phyloP scores from a whole-genome alignment of 192 early-diverging fungal species.

The Dissophora ornata region DNA sequence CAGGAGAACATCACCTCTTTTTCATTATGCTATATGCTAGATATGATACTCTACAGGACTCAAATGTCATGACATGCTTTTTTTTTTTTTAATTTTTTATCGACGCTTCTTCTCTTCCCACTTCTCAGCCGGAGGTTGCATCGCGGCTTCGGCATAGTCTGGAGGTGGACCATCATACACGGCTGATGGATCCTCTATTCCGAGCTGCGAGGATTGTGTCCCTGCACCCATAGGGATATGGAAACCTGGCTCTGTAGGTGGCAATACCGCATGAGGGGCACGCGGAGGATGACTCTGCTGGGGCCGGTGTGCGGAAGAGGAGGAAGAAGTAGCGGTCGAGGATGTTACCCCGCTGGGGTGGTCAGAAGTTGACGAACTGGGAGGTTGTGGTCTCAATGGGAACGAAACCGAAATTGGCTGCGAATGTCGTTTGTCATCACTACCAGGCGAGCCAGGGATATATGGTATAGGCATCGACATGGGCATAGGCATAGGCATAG shows the following conservation, averaged over 20 bases:
- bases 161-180: constrained; percentile 49
- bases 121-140: constrained; percentile 42
- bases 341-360: not conserved
- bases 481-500: constrained; percentile 14
- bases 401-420: constrained; percentile 47
- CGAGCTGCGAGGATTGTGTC: not conserved
- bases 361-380: not conserved
- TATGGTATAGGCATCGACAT: constrained; percentile 38
- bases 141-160: constrained; percentile 39
- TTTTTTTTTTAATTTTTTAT: constrained; percentile 9
- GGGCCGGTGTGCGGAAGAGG: not conserved
- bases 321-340: not conserved
- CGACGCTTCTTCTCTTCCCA: constrained; percentile 28
- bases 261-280: constrained; percentile 32
- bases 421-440: constrained; percentile 22
- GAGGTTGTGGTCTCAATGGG: constrained; percentile 6
- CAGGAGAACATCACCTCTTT: no score
- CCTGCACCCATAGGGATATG: constrained; percentile 16
- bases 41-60: no score
- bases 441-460: constrained; percentile 19
- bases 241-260: constrained; percentile 30
- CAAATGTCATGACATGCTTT: not conserved
- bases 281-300: constrained; percentile 13
- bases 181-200: not conserved
- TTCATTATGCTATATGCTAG: no score